Percentiles rank a stretch among this genome's conserved stretches.
phyloP scores from a whole-genome alignment of 441 rosid genomes.

The Corymbia citriodora region DNA sequence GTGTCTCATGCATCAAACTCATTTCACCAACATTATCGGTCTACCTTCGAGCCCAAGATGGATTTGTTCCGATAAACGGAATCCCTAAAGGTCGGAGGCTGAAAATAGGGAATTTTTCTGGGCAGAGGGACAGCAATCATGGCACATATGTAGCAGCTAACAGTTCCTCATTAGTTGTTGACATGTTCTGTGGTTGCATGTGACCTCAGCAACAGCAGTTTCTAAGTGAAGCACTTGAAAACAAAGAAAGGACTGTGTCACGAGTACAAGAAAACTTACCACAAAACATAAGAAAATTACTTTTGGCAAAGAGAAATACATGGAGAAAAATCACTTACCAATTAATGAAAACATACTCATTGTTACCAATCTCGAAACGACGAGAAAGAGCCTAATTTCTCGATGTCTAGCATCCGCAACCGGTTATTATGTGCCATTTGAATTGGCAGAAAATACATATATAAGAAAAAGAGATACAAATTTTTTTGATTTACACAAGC shows the following conservation, averaged over 20 bases:
- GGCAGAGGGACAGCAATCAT: not conserved
- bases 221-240: not conserved
- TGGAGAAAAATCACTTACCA: not conserved
- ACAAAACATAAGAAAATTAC: not conserved
- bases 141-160: not conserved
- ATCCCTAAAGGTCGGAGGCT: not conserved
- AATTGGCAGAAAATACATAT: not conserved
- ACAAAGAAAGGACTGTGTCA: not conserved
- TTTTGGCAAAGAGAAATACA: not conserved
- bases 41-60: not conserved
- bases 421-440: fast-evolving
- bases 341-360: not conserved
- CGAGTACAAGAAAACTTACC: not conserved
- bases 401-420: not conserved
- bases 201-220: not conserved
- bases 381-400: not conserved
- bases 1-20: not conserved
- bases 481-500: not conserved
- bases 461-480: not conserved
- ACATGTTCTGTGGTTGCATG: not conserved
- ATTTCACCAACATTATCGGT: not conserved
- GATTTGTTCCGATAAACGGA: not conserved
- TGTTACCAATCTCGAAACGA: not conserved
- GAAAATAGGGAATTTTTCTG: not conserved
- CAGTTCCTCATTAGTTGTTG: not conserved